phyloP scores from a whole-genome alignment of 2,329 filamentous ascomycete genomes.

The Monosporascus sp. region DNA sequence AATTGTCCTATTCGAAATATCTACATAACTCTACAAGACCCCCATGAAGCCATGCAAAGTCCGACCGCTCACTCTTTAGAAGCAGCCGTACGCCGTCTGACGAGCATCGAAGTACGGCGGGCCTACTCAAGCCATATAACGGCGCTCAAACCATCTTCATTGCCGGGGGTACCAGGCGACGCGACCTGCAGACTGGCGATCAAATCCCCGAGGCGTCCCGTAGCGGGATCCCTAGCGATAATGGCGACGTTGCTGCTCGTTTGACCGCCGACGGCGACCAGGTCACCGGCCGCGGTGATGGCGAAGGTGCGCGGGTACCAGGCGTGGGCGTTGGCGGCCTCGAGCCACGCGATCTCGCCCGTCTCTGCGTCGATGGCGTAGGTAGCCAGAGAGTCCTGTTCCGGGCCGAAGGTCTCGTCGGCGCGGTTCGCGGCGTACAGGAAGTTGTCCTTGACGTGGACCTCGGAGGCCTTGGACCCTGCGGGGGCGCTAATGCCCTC shows the following conservation, averaged over 20 bases:
- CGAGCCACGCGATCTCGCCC: slow-evolving; percentile 45
- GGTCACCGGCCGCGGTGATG: slow-evolving; percentile 51
- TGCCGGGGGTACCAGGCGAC: slow-evolving; percentile 31
- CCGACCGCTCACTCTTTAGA: too few species aligned
- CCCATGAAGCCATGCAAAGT: too few species aligned
- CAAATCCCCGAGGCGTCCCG: slow-evolving; percentile 48
- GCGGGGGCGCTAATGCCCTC: slow-evolving; percentile 33
- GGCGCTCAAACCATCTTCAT: slow-evolving; percentile 42
- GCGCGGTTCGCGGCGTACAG: slow-evolving; percentile 58
- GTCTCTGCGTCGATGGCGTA: slow-evolving; percentile 40
- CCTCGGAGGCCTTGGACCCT: slow-evolving; percentile 49
- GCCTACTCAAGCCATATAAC: slow-evolving; percentile 42
- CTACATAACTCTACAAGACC: too few species aligned
- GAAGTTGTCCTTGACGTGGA: slow-evolving; percentile 48
- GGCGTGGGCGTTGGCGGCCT: slow-evolving; percentile 52
- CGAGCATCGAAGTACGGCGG: too few species aligned
- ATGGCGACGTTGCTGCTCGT: slow-evolving; percentile 53
- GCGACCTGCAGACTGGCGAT: slow-evolving; percentile 36
- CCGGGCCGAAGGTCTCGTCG: slow-evolving; percentile 48
- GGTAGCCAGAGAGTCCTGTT: slow-evolving; percentile 50
- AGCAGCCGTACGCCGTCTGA: too few species aligned
- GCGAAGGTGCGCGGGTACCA: slow-evolving; percentile 58
- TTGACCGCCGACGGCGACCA: slow-evolving; percentile 61
- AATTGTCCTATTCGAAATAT: too few species aligned
- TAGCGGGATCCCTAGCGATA: slow-evolving; percentile 46